phyloP scores from a whole-genome alignment of 1,284 basidiomycete species.

The Inonotus hispidus region DNA sequence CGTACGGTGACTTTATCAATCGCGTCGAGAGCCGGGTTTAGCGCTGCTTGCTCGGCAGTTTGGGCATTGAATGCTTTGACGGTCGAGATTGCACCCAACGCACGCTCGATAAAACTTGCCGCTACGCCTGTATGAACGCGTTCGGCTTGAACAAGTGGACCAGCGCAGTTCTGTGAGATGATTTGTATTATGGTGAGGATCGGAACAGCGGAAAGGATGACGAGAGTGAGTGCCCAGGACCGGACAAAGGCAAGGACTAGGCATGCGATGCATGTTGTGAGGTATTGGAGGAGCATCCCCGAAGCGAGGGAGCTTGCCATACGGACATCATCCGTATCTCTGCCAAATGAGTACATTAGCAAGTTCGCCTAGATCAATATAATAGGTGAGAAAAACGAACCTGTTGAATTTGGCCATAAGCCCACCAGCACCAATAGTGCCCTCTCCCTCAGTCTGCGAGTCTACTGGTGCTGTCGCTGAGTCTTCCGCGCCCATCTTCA shows the following conservation, averaged over 20 bases:
- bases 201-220: constrained; percentile 90
- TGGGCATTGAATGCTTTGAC: constrained; percentile 96
- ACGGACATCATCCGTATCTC: constrained; percentile 93
- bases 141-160: constrained; percentile 66
- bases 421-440: constrained; percentile 79
- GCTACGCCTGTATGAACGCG: constrained; percentile 64
- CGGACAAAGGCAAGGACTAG: constrained; percentile 78
- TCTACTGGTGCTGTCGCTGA: constrained; percentile 40
- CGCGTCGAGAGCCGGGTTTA: constrained; percentile 42
- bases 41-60: constrained; percentile 48
- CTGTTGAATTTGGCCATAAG: constrained; percentile 92
- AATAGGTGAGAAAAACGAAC: constrained; percentile 38
- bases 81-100: constrained; percentile 77
- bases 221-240: constrained; percentile 82
- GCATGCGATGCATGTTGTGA: constrained; percentile 76
- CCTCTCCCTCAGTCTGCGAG: constrained; percentile 18
- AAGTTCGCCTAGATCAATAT: neutral
- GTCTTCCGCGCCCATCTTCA: constrained; percentile 67
- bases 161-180: constrained; percentile 64
- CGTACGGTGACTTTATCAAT: constrained; percentile 46
- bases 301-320: constrained; percentile 75
- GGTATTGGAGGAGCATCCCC: constrained; percentile 75
- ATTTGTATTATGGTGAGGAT: constrained; percentile 71
- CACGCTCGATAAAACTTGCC: constrained; percentile 76
- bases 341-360: constrained; percentile 29